These are phyloP conservation scores for Pyrus betulifolia DNA, from an alignment of 306 rosid genomes.

Conservation along the genomic window DNA sequence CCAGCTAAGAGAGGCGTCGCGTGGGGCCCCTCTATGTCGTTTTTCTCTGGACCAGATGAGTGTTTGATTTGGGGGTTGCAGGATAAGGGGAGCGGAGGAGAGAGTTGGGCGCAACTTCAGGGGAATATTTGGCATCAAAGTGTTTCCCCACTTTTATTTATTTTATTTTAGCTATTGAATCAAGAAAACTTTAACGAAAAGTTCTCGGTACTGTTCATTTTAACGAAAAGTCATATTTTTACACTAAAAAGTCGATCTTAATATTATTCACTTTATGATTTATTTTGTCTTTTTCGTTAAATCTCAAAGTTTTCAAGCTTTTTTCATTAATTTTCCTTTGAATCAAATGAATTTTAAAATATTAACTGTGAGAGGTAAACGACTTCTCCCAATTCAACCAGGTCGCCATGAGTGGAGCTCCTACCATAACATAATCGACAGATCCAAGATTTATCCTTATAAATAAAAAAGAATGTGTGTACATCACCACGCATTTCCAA, in stretches of 20 bases:
- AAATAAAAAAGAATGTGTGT: background rate
- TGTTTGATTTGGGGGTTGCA: conserved; percentile 8
- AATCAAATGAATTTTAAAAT: no score
- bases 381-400: background rate
- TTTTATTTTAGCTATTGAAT: no score
- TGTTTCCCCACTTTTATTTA: background rate
- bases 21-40: background rate
- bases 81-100: background rate
- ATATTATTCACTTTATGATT: no score
- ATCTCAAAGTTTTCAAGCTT: no score
- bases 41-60: background rate
- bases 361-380: no score
- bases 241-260: no score
- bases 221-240: no score
- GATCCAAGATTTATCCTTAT: background rate
- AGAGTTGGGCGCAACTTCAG: background rate
- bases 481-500: no score
- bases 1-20: conserved; percentile 35
- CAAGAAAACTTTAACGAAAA: no score
- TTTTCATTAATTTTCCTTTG: no score
- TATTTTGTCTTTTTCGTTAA: no score
- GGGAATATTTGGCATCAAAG: background rate
- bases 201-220: no score
- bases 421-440: background rate
- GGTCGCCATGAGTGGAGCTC: background rate